Percentiles rank a stretch among this genome's conserved stretches.
Evolutionary conservation across 1,139 yeast species (phyloP).

Genomic region (Candida tropicalis): DNA sequence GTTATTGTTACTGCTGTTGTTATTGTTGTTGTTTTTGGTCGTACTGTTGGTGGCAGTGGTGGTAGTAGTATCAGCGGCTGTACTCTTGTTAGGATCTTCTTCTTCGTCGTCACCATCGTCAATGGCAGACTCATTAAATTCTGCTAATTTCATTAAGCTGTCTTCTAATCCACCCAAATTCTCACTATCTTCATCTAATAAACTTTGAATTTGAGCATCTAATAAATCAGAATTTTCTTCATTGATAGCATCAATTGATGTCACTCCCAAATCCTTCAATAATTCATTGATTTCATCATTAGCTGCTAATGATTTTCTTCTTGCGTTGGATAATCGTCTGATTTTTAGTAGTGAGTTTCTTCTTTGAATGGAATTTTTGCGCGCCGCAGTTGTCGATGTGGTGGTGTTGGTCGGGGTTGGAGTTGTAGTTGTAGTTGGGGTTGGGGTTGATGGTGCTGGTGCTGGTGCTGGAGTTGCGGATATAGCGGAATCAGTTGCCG

Average conservation of each 20-base stretch:
- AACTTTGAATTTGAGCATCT: slow-evolving; percentile 39
- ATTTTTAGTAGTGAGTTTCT: slow-evolving; percentile 20
- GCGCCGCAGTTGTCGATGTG: slow-evolving; percentile 4
- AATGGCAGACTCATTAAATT: slow-evolving; percentile 32
- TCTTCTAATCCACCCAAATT: slow-evolving; percentile 23
- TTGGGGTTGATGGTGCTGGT: background rate
- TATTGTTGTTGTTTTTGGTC: background rate
- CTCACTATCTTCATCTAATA: slow-evolving; percentile 30
- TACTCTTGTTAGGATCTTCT: slow-evolving; percentile 16
- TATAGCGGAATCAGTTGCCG: background rate
- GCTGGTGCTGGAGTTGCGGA: background rate
- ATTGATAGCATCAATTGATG: slow-evolving; percentile 39
- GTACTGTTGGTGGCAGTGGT: no score
- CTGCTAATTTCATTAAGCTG: slow-evolving; percentile 23
- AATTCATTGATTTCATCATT: slow-evolving; percentile 45
- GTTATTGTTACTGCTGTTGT: slow-evolving; percentile 36
- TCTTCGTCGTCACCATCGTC: slow-evolving; percentile 46
- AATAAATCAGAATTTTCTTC: slow-evolving; percentile 38
- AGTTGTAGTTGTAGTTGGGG: background rate
- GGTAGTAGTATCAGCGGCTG: no score
- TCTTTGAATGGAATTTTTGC: slow-evolving; percentile 17
- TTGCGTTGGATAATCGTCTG: slow-evolving; percentile 38
- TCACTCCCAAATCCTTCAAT: slow-evolving; percentile 40
- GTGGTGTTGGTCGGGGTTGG: background rate
- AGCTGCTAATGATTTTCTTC: slow-evolving; percentile 45